phyloP scores from a whole-genome alignment of 495 filamentous ascomycete species.

The Talaromyces trachyspermus region DNA sequence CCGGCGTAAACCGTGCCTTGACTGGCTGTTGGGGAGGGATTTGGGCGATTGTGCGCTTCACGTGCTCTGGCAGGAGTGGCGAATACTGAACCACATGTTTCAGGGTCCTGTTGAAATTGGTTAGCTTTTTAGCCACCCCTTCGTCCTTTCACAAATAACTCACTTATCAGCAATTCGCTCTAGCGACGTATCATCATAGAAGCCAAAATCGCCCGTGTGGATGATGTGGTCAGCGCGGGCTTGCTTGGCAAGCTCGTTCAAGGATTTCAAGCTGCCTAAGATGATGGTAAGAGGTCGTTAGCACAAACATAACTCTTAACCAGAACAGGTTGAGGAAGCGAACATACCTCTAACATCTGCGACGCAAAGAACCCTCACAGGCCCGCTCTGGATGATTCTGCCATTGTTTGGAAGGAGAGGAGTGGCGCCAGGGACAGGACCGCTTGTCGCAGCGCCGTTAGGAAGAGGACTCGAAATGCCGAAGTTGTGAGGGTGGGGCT shows the following conservation, averaged over 20 bases:
- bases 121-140: no score
- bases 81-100: slow-evolving; percentile 99
- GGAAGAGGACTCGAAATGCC: slow-evolving; percentile 44
- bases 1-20: slow-evolving; percentile 71
- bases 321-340: no score
- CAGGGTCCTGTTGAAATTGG: slow-evolving; percentile 85
- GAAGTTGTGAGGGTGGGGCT: slow-evolving; percentile 43
- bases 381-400: slow-evolving; percentile 74
- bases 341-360: slow-evolving; percentile 90
- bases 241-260: slow-evolving; percentile 92
- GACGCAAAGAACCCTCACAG: slow-evolving; percentile 83
- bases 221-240: slow-evolving; percentile 94
- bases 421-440: slow-evolving; percentile 43
- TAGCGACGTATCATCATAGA: slow-evolving; percentile 93
- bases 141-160: no score
- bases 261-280: slow-evolving; percentile 83
- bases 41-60: slow-evolving; percentile 79
- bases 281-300: slow-evolving; percentile 7
- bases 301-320: slow-evolving; percentile 6
- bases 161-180: slow-evolving; percentile 99
- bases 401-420: slow-evolving; percentile 60
- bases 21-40: slow-evolving; percentile 54
- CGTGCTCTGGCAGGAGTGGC: slow-evolving; percentile 76
- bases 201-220: slow-evolving; percentile 98
- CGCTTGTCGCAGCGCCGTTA: slow-evolving; percentile 36